Evolutionary conservation across 495 filamentous ascomycete species (phyloP).

Genomic region (Trichoderma orchidacearum): DNA sequence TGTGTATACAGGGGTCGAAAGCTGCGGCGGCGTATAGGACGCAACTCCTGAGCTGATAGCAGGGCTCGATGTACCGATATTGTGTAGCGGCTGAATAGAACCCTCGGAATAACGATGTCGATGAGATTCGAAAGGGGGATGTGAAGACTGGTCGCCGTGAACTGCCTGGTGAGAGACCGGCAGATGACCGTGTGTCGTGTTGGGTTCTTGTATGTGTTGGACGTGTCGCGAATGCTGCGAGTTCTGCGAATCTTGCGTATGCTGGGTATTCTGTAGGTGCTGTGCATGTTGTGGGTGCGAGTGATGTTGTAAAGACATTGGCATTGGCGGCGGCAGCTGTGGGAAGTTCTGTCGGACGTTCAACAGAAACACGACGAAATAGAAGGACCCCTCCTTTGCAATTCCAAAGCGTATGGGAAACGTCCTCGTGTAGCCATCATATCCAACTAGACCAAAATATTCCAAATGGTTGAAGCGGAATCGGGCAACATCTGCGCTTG

Average conservation of each 20-base stretch:
- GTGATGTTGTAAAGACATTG: constrained; percentile 18
- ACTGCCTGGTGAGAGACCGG: constrained; percentile 18
- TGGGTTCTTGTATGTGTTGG: constrained; percentile 14
- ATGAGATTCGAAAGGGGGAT: constrained; percentile 25
- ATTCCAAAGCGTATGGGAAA: constrained; percentile 32
- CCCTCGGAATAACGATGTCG: constrained; percentile 22
- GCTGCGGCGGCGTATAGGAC: constrained; percentile 24
- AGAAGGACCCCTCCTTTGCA: constrained; percentile 37
- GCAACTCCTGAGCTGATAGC: constrained; percentile 16
- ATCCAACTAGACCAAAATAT: constrained; percentile 31
- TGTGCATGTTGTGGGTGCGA: constrained; percentile 13
- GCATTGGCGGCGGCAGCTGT: constrained; percentile 29
- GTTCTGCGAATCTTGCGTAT: constrained; percentile 14
- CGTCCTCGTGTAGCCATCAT: constrained; percentile 28
- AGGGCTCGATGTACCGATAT: constrained; percentile 10
- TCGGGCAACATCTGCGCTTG: constrained; percentile 27
- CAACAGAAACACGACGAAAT: constrained; percentile 36
- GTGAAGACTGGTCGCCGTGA: constrained; percentile 26
- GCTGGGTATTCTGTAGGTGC: constrained; percentile 30
- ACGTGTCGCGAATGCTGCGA: constrained; percentile 19
- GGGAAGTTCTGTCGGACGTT: constrained; percentile 16
- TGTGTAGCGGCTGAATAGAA: constrained; percentile 20
- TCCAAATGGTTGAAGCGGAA: constrained; percentile 32
- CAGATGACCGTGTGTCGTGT: constrained; percentile 25
- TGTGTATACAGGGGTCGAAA: constrained; percentile 24